Evolutionary conservation across 129 eudicot species (phyloP).

Genomic region (Lonicera japonica): DNA sequence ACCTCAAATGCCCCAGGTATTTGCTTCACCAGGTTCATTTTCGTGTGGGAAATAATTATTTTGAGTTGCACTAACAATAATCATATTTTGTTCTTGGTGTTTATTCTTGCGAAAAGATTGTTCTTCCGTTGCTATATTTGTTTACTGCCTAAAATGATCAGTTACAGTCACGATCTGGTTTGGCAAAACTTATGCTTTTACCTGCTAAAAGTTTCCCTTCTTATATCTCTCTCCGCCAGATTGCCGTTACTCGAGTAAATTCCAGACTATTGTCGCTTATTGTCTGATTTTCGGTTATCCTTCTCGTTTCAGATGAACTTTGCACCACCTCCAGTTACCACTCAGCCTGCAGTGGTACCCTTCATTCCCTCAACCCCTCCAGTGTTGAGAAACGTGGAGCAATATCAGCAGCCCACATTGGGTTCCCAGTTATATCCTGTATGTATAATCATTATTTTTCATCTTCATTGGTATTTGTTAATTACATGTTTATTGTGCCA

Average conservation of each 20-base stretch:
- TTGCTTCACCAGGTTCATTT: not conserved
- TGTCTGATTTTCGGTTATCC: not conserved
- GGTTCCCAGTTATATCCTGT: constrained; percentile 68
- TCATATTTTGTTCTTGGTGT: not conserved
- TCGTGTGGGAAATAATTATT: not conserved
- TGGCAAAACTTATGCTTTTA: not conserved
- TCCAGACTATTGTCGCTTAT: not conserved
- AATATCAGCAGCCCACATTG: constrained; percentile 78
- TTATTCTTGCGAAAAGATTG: not conserved
- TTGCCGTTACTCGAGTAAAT: not conserved
- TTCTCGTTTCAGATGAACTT: constrained; percentile 40
- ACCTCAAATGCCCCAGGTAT: constrained; percentile 49
- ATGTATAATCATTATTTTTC: constrained; percentile 13
- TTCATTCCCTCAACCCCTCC: constrained; percentile 76
- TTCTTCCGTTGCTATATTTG: not conserved
- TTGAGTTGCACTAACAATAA: not conserved
- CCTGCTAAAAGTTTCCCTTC: not conserved
- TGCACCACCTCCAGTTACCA: constrained; percentile 49
- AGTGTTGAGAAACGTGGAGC: constrained; percentile 55
- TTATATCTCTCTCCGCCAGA: not conserved
- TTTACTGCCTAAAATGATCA: not conserved
- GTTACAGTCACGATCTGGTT: too few relatives aligned
- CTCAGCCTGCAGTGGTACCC: constrained; percentile 64
- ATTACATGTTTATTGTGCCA: not conserved
- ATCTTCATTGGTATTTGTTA: not conserved